phyloP scores from a whole-genome alignment of 768 basidiomycete genomes.

The Suillus clintonianus region DNA sequence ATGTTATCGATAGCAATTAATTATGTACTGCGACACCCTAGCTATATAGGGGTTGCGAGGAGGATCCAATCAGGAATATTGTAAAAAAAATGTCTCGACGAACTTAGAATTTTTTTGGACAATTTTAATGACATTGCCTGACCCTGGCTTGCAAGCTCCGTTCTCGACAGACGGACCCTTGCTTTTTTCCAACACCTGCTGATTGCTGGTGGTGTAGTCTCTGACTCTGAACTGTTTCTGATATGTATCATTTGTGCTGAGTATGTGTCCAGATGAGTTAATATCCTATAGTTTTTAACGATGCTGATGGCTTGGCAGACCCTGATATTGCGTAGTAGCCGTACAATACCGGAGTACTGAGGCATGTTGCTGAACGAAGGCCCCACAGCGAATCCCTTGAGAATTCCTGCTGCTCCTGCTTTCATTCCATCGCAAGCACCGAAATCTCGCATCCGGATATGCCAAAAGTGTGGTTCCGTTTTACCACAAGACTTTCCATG shows the following conservation, averaged over 20 bases:
- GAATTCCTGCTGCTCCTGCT: constrained; percentile 1
- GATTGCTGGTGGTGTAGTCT: neutral
- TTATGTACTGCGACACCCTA: neutral
- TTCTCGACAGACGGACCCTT: neutral
- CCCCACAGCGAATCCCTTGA: neutral
- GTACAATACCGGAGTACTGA: neutral
- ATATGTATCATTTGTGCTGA: neutral
- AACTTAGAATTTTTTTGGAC: neutral
- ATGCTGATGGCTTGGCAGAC: neutral
- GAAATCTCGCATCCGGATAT: neutral
- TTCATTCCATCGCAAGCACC: neutral
- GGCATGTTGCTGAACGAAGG: neutral
- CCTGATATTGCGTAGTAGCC: neutral
- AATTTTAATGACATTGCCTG: too few species aligned
- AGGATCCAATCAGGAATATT: constrained; percentile 1
- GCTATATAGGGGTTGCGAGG: neutral
- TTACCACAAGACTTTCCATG: neutral
- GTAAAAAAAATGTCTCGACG: neutral
- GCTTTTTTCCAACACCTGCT: neutral
- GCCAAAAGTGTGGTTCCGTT: neutral
- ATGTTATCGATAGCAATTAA: neutral
- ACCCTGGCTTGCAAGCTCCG: neutral
- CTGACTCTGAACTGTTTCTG: neutral
- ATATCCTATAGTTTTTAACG: neutral
- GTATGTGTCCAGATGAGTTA: neutral